A percentile compares a stretch with the other conserved stretches of the same genome.
These are phyloP conservation scores for Myriosclerotinia curreyana DNA, from an alignment of 2,329 filamentous ascomycete genomes.

Conservation along the genomic window DNA sequence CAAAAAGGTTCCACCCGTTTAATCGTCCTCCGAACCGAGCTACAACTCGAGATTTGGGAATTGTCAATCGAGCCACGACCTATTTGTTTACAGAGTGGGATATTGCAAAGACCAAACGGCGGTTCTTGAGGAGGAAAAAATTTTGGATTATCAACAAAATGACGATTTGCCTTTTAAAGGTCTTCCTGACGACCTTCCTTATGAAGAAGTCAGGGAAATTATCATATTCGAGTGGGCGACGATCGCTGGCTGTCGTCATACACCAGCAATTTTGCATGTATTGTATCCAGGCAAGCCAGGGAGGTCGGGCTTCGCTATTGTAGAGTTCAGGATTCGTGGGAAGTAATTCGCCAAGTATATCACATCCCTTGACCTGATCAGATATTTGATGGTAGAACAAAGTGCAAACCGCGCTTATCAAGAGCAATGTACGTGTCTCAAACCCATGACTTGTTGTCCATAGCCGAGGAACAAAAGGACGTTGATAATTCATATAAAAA, in stretches of 20 bases:
- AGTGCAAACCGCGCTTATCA: neutral
- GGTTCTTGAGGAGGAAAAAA: neutral
- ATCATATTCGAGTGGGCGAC: neutral
- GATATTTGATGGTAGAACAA: neutral
- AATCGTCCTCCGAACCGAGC: neutral
- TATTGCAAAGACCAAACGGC: neutral
- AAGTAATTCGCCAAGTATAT: neutral
- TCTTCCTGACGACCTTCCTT: neutral
- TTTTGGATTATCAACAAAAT: neutral
- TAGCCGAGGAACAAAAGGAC: neutral
- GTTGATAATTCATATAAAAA: neutral
- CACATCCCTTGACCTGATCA: neutral
- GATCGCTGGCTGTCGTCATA: neutral
- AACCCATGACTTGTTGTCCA: neutral
- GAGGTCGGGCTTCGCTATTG: neutral
- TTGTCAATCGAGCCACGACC: neutral
- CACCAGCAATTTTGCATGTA: conserved; percentile 1
- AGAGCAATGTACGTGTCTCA: neutral
- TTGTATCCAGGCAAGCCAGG: neutral
- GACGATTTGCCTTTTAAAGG: neutral
- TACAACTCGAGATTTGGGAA: neutral
- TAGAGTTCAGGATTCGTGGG: neutral
- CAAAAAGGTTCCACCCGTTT: neutral
- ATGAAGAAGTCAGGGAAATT: neutral
- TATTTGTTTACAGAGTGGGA: neutral